Percentiles rank a stretch among this genome's conserved stretches.
Evolutionary conservation across 2,329 filamentous ascomycete genomes (phyloP).

Genomic region (Gnomoniopsis smithogilvyi): DNA sequence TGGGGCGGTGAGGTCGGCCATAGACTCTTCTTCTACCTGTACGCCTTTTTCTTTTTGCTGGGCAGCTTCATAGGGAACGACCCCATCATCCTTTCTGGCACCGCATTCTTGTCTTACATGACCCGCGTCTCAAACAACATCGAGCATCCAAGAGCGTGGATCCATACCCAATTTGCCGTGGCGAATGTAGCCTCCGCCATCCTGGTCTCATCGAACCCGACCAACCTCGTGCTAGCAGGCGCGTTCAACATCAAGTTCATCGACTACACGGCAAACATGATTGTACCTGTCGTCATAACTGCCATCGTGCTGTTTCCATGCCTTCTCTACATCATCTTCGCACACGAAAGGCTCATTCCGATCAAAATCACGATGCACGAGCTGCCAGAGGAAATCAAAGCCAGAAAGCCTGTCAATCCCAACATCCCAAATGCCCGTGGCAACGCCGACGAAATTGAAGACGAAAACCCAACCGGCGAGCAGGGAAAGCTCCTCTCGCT

Average conservation of each 20-base stretch:
- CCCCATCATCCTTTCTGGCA: constrained; percentile 71
- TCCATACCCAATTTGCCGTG: constrained; percentile 67
- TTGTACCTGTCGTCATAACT: constrained; percentile 68
- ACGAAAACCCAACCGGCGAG: constrained; percentile 41
- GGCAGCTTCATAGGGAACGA: constrained; percentile 72
- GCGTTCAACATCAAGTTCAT: constrained; percentile 72
- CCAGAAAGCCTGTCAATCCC: constrained; percentile 62
- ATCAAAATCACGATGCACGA: constrained; percentile 65
- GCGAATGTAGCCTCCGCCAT: constrained; percentile 74
- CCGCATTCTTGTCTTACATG: constrained; percentile 74
- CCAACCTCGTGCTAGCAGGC: constrained; percentile 70
- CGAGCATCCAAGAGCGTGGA: constrained; percentile 68
- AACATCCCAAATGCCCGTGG: constrained; percentile 66
- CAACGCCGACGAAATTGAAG: constrained; percentile 49
- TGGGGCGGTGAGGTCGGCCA: constrained; percentile 66
- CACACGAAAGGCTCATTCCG: constrained; percentile 61
- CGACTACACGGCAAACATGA: constrained; percentile 73
- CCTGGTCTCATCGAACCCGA: constrained; percentile 74
- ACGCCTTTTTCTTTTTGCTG: constrained; percentile 66
- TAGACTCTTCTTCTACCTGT: constrained; percentile 68
- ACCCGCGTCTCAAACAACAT: constrained; percentile 73
- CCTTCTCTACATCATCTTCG: constrained; percentile 67
- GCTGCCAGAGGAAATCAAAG: constrained; percentile 54
- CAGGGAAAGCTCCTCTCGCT: constrained; percentile 56
- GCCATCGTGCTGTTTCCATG: constrained; percentile 67